Evolutionary conservation across 306 rosid species (phyloP).

Genomic region (Glycine latifolia): DNA sequence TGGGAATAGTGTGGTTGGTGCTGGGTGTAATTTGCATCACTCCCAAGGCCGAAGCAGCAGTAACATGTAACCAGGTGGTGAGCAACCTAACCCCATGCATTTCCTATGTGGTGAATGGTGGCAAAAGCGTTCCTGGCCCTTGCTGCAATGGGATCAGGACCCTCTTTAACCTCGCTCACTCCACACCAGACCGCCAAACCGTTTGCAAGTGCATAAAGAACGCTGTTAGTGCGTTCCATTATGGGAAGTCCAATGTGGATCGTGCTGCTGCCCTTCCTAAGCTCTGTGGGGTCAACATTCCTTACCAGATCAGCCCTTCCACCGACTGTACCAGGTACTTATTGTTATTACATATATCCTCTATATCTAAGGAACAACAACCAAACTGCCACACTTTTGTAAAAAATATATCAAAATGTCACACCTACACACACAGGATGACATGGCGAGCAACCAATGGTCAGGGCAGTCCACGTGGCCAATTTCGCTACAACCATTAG

Average conservation of each 20-base stretch:
- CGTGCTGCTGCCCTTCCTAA: background rate
- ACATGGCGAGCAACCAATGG: too few species aligned
- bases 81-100: background rate
- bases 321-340: background rate
- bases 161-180: conserved; percentile 22
- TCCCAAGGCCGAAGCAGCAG: conserved; percentile 41
- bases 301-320: background rate
- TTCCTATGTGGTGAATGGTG: background rate
- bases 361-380: too few species aligned
- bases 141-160: conserved; percentile 56
- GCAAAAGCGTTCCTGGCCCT: background rate
- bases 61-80: conserved; percentile 48
- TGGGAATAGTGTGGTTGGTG: conserved; percentile 19
- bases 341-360: too few species aligned
- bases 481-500: too few species aligned
- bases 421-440: too few species aligned
- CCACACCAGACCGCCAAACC: conserved; percentile 47
- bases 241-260: background rate
- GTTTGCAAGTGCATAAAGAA: conserved; percentile 61
- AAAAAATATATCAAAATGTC: too few species aligned
- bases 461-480: too few species aligned
- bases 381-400: too few species aligned
- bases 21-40: background rate
- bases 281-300: background rate
- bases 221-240: background rate